Conservation (phyloP, 768 basidiomycete species). For the Neoboletus brunneissimus region DNA sequence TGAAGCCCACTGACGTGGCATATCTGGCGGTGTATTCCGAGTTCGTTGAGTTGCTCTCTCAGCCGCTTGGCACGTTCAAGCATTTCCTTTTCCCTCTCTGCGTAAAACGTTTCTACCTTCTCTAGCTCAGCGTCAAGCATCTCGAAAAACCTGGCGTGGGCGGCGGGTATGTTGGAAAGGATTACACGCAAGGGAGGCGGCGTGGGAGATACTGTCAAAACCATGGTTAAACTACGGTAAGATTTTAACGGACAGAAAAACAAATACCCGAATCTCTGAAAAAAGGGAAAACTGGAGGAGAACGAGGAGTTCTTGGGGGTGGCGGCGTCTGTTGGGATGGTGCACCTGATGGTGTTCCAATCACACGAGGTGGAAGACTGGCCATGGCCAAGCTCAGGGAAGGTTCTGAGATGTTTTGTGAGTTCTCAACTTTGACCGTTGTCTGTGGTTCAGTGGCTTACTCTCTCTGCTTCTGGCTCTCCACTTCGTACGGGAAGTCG, state of each 20-base stretch:
- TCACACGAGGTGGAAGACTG: constrained; percentile 8
- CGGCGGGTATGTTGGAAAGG: constrained; percentile 51
- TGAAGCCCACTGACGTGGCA: constrained; percentile 45
- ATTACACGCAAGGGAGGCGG: constrained; percentile 44
- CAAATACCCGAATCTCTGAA: constrained; percentile 16
- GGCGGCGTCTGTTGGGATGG: constrained; percentile 14
- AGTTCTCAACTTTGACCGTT: neutral
- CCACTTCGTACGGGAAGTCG: neutral
- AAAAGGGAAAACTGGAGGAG: constrained; percentile 12
- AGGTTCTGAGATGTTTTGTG: constrained; percentile 7
- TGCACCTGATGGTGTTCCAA: constrained; percentile 5
- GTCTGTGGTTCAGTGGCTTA: neutral
- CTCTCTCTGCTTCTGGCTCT: constrained; percentile 2
- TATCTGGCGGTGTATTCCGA: constrained; percentile 61
- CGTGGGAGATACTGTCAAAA: constrained; percentile 10
- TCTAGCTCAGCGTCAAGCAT: constrained; percentile 74
- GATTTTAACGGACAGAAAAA: neutral
- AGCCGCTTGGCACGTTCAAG: constrained; percentile 44
- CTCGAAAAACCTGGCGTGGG: constrained; percentile 70
- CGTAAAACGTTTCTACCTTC: constrained; percentile 83
- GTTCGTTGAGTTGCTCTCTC: constrained; percentile 67
- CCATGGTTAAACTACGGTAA: neutral
- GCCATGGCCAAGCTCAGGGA: constrained; percentile 12
- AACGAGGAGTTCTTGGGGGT: constrained; percentile 8
- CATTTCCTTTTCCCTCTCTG: constrained; percentile 65